A percentile compares a stretch with the other conserved stretches of the same genome.
These are phyloP conservation scores for Vitis labrusca DNA, from an alignment of 164 flowering plant genomes.

Conservation along the genomic window DNA sequence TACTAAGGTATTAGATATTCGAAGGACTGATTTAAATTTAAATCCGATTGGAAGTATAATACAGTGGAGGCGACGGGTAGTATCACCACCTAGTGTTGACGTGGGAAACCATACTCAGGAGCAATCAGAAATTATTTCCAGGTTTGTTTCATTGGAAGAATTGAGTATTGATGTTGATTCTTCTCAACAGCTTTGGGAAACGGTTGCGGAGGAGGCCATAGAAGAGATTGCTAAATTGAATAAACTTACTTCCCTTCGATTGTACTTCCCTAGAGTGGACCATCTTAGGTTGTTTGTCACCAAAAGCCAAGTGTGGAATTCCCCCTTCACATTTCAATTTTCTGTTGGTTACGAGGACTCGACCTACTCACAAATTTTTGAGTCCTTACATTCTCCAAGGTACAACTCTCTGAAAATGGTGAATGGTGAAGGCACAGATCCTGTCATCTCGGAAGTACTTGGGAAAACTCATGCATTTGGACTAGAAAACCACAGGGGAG, in stretches of 20 bases:
- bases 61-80: accelerated
- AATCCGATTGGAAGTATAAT: too few relatives aligned
- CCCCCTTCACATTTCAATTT: conserved; percentile 6
- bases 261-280: conserved; percentile 15
- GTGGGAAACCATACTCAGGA: not conserved
- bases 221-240: conserved; percentile 6
- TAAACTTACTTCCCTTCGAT: not conserved
- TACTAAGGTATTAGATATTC: too few relatives aligned
- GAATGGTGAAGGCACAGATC: conserved; percentile 1
- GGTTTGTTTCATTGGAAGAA: conserved; percentile 16
- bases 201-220: not conserved
- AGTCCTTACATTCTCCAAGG: not conserved
- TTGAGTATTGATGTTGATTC: conserved; percentile 15
- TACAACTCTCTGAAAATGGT: conserved; percentile 10
- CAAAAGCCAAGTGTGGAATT: conserved; percentile 3
- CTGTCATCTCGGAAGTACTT: conserved; percentile 10
- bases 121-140: not conserved
- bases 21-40: too few relatives aligned
- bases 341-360: conserved; percentile 6
- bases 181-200: not conserved
- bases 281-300: not conserved
- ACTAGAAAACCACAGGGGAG: conserved; percentile 10
- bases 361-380: not conserved
- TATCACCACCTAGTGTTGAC: too few relatives aligned
- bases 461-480: conserved; percentile 9